Base-by-base conservation (phyloP, 176 grass and related monocot species). In the Alloteropsis semialata region DNA sequence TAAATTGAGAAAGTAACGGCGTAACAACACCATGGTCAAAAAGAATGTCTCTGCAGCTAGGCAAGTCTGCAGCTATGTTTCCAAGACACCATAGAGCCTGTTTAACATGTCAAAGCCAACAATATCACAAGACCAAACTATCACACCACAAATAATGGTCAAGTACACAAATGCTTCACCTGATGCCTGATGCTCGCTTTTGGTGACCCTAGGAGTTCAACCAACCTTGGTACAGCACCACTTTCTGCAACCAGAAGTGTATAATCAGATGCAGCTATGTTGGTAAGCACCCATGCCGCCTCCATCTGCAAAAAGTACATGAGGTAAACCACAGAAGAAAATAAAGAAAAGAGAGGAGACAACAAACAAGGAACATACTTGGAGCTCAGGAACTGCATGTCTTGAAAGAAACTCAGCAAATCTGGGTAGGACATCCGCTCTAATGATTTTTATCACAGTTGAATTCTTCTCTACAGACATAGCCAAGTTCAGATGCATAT, bases 71-170 rank as follows among this genome's bases (percentile, higher is more conserved):
- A 72, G 92, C 90, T 82, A 94, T 84, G 87, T 97, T 97, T 82
- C 90, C 95, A 84, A 97, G 83, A 77, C 86, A 90, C 92, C 95
- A 97, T 9, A 69, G 88, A 89, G 86, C 95, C 90, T 97, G 81
- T 39, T 83, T 43, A 78, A 49, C 62, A 79, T 57, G 81, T 85
- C 25, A 66, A 15, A 72, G 70, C 24, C 10, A 83, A 85, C 12
- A 44, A 60, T 39, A 81, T 45, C 68, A 86, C 12, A 33, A 33
- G 65, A 77, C 14, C 37, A 70, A 81, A 43, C 11, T 19, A 59
- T 28, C 43, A 57, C n/a, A 84, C 51, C 43, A 50, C 2, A 78
- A 60, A 61, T 66, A 10, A 64, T 61, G 18, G 62, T 15, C 0
- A 43, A 82, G 78, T 65, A 36, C 8, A 62, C 8, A 62, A 68